phyloP scores from a whole-genome alignment of 2,329 filamentous ascomycete genomes.

The Fusarium sp. region DNA sequence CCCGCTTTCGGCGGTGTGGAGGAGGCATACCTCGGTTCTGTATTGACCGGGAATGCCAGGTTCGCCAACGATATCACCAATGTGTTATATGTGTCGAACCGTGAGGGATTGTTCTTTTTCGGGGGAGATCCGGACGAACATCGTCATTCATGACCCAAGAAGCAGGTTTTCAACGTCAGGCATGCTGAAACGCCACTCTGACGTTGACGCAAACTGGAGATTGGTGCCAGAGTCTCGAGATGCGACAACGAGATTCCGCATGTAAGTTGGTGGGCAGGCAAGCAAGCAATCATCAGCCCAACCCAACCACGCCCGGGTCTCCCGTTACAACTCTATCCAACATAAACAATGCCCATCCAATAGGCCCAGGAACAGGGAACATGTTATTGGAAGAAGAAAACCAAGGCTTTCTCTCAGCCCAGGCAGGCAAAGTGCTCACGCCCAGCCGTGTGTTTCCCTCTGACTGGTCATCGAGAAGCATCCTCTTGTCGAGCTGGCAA shows the following conservation, averaged over 20 bases:
- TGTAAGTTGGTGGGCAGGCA: not conserved
- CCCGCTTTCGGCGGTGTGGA: conserved; percentile 39
- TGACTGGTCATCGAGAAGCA: conserved; percentile 32
- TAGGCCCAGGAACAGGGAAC: conserved; percentile 34
- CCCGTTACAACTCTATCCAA: not conserved
- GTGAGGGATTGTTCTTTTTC: conserved; percentile 25
- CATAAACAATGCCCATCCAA: conserved; percentile 4
- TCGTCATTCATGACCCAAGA: conserved; percentile 8
- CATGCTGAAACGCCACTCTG: conserved; percentile 18
- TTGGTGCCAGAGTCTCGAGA: conserved; percentile 8
- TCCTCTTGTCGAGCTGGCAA: not conserved
- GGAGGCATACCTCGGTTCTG: conserved; percentile 23
- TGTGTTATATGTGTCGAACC: conserved; percentile 33
- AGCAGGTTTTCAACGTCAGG: conserved; percentile 19
- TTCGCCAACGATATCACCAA: conserved; percentile 31
- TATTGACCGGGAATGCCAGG: conserved; percentile 35
- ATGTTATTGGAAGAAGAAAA: not conserved
- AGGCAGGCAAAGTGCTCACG: conserved; percentile 23
- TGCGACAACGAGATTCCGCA: not conserved
- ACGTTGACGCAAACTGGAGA: conserved; percentile 18
- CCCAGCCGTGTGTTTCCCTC: conserved; percentile 43
- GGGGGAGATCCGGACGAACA: not conserved
- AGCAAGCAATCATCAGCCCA: not conserved
- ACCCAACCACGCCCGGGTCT: conserved; percentile 4
- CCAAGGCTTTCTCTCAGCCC: conserved; percentile 22